A percentile compares a stretch with the other conserved stretches of the same genome.
Evolutionary conservation across 768 basidiomycete genomes (phyloP).

Genomic region (Phylloporus arenicola): DNA sequence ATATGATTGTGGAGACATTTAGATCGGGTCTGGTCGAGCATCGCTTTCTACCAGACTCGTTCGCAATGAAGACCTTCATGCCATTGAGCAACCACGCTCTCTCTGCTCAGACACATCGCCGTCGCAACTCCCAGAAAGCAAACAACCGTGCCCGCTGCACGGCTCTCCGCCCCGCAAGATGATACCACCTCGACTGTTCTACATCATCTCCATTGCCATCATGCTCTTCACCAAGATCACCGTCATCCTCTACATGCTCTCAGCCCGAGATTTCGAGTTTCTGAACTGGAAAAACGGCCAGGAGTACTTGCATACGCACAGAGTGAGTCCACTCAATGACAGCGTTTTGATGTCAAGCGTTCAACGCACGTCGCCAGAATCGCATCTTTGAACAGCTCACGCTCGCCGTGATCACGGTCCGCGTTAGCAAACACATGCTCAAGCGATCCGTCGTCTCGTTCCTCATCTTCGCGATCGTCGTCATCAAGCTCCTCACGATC

Average conservation of each 20-base stretch:
- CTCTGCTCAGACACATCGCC: background rate
- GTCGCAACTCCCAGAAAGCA: background rate
- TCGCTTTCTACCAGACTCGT: slow-evolving; percentile 1
- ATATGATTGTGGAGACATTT: background rate
- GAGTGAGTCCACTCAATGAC: slow-evolving; percentile 7
- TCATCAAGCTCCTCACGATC: slow-evolving; percentile 25
- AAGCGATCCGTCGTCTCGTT: slow-evolving; percentile 27
- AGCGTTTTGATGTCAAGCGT: background rate
- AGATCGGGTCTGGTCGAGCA: slow-evolving; percentile 8
- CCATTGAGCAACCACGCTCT: background rate
- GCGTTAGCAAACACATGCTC: slow-evolving; percentile 24
- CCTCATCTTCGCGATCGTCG: slow-evolving; percentile 28
- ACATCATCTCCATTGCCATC: slow-evolving; percentile 9
- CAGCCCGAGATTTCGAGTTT: slow-evolving; percentile 15
- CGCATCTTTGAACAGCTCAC: slow-evolving; percentile 22
- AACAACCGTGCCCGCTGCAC: background rate
- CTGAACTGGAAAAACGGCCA: slow-evolving; percentile 14
- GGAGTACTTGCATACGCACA: slow-evolving; percentile 16
- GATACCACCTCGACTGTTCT: slow-evolving; percentile 11
- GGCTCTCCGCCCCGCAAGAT: slow-evolving; percentile 8
- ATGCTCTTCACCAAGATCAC: slow-evolving; percentile 19
- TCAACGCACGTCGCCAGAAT: slow-evolving; percentile 6
- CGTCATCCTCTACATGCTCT: slow-evolving; percentile 18
- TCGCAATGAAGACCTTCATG: background rate
- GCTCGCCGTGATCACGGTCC: slow-evolving; percentile 25